Base-by-base conservation (phyloP, 495 filamentous ascomycete genomes). In the Articulospora tetracladia region DNA sequence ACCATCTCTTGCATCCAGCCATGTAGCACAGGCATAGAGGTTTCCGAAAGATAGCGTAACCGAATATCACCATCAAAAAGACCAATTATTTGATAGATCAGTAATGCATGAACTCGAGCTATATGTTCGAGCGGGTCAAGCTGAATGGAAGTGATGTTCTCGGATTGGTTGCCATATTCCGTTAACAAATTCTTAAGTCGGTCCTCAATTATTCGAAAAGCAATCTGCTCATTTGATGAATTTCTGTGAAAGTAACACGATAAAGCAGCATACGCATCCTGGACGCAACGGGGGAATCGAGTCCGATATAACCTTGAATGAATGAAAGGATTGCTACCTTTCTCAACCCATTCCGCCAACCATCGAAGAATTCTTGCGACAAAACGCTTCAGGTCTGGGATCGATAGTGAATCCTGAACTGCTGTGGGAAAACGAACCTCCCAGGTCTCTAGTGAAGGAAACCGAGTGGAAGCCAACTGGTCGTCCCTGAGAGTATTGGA, bases 21-120 rank as follows among this genome's bases (percentile, higher is more conserved):
- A 32, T 72, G 62, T 13, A 85, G 69, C 20, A 74, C 71, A 0
- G 74, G 68, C n/a, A 81, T 77, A 22, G 75, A 65, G n/a, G 65
- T 52, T 55, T 82, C 79, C 24, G 79, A 76, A 17, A 74, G 61
- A 3, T 74, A 70, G 13, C 76, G 75, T 48, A 75, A 71, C 39
- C 77, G 73, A 49, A 84, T 74, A 62, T 83, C 77, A 26, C 78
- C 79, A 61, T 84, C 80, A 61, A 81, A 83, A 22, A 86, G 71
- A 6, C 76, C 72, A 61, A 85, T 80, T 30, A 83, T 72, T 56
- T 81, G 78, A 63, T 78, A 81, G 7, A 77, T 64, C 12, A 79
- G 58, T 22, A 83, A 67, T 0, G 78, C 74, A 56, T 82, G 78
- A 0, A 76, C 69, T 1, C 75, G 62, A 1, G 76, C 71, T 4